Evolutionary conservation across 169 alveolate genomes (phyloP).

Genomic region (Eimeria brunetti): DNA sequence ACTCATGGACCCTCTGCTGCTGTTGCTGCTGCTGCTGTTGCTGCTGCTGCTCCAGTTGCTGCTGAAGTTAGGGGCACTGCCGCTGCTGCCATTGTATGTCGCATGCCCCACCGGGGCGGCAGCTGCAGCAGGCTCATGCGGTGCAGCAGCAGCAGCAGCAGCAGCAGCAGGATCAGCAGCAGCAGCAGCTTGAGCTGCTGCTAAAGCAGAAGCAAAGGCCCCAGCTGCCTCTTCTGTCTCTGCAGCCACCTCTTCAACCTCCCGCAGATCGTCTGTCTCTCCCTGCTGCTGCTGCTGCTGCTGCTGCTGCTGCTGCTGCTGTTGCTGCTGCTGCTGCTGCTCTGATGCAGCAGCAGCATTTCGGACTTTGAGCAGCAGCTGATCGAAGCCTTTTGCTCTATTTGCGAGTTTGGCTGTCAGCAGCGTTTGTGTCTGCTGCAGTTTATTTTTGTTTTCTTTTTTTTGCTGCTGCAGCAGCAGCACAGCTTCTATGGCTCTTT

Average conservation of each 20-base stretch:
- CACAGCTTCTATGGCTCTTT: constrained; percentile 72
- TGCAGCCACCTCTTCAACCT: constrained; percentile 6
- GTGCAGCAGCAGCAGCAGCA: constrained; percentile 6
- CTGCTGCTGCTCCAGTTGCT: constrained; percentile 40
- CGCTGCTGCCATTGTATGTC: neutral
- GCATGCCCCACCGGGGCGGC: neutral
- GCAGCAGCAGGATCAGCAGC: constrained; percentile 36
- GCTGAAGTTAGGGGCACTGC: neutral
- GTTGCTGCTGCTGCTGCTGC: neutral
- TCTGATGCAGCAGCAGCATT: constrained; percentile 33
- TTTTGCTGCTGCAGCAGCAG: constrained; percentile 65
- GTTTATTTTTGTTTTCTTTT: no score
- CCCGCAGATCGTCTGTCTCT: neutral
- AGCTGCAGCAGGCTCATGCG: neutral
- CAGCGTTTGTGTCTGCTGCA: neutral
- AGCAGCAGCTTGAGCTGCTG: constrained; percentile 52
- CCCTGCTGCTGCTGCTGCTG: constrained; percentile 19
- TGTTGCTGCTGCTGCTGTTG: constrained; percentile 33
- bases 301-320: neutral
- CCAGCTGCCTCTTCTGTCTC: constrained; percentile 66
- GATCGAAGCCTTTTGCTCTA: neutral
- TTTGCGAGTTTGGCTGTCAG: constrained; percentile 13
- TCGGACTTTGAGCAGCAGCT: neutral
- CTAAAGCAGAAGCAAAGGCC: constrained; percentile 53
- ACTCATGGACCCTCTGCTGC: neutral